phyloP scores from a whole-genome alignment of 495 filamentous ascomycete genomes.

The Penicillium simplicissimum region DNA sequence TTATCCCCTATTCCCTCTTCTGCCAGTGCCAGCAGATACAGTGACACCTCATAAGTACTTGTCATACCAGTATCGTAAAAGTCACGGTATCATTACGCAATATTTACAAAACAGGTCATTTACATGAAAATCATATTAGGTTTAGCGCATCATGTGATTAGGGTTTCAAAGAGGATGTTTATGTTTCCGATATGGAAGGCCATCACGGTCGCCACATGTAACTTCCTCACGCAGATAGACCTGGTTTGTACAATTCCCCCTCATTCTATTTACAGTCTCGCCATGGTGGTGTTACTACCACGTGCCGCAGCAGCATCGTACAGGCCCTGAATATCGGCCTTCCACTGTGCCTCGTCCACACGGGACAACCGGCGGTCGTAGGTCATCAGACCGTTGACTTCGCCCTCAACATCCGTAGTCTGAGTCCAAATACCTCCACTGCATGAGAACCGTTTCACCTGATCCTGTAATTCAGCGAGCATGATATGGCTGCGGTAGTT shows the following conservation, averaged over 20 bases:
- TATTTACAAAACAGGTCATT: too few relatives aligned
- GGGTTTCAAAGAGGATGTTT: too few relatives aligned
- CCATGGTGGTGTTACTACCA: slow-evolving; percentile 19
- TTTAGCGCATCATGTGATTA: too few relatives aligned
- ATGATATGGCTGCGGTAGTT: slow-evolving; percentile 60
- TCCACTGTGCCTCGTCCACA: slow-evolving; percentile 59
- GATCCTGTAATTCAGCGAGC: slow-evolving; percentile 57
- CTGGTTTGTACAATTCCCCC: neutral
- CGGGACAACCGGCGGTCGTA: slow-evolving; percentile 61
- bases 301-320: slow-evolving; percentile 52
- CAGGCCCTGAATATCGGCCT: slow-evolving; percentile 56
- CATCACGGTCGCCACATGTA: too few relatives aligned
- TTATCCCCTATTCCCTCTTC: too few relatives aligned
- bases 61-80: too few relatives aligned
- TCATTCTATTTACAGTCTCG: neutral
- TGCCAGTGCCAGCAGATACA: too few relatives aligned
- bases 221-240: neutral
- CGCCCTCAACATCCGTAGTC: slow-evolving; percentile 73
- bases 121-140: too few relatives aligned
- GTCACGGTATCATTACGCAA: too few relatives aligned
- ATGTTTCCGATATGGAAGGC: too few relatives aligned
- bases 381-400: slow-evolving; percentile 69
- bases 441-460: slow-evolving; percentile 57
- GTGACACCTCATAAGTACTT: too few relatives aligned
- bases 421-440: slow-evolving; percentile 64